phyloP scores from a whole-genome alignment of 2,329 filamentous ascomycete species.

The Pleoardoris graminearum region DNA sequence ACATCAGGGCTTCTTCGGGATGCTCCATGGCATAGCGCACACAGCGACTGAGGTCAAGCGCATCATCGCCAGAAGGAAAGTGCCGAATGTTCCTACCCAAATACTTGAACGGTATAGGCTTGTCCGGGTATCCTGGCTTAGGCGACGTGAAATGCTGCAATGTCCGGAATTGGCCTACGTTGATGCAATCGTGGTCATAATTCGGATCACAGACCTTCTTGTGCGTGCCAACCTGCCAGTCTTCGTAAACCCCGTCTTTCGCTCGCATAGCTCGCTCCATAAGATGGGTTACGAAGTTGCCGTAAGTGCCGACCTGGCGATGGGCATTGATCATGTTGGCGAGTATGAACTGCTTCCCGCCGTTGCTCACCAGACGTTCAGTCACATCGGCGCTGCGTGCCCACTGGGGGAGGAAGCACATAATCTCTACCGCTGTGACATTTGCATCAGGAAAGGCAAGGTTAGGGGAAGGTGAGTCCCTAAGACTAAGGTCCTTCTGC shows the following conservation, averaged over 20 bases:
- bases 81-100: constrained; percentile 8
- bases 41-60: constrained; percentile 17
- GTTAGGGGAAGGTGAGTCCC: too few relatives aligned
- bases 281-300: neutral
- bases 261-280: neutral
- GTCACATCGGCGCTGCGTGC: constrained; percentile 14
- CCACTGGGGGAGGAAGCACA: constrained; percentile 15
- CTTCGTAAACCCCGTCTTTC: neutral
- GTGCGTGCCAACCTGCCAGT: neutral
- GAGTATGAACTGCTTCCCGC: neutral
- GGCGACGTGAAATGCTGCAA: too few relatives aligned
- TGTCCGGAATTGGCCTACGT: neutral
- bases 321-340: constrained; percentile 10
- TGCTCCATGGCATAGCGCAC: constrained; percentile 8
- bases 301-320: neutral
- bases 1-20: constrained; percentile 9
- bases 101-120: constrained; percentile 8
- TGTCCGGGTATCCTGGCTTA: neutral
- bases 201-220: neutral
- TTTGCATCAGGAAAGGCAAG: constrained; percentile 8
- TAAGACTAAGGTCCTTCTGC: too few relatives aligned
- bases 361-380: constrained; percentile 14
- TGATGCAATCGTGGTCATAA: neutral
- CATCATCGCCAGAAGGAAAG: constrained; percentile 10
- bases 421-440: constrained; percentile 14